Evolutionary conservation across 1,139 yeast genomes (phyloP).

Genomic region (Pichia sp.): DNA sequence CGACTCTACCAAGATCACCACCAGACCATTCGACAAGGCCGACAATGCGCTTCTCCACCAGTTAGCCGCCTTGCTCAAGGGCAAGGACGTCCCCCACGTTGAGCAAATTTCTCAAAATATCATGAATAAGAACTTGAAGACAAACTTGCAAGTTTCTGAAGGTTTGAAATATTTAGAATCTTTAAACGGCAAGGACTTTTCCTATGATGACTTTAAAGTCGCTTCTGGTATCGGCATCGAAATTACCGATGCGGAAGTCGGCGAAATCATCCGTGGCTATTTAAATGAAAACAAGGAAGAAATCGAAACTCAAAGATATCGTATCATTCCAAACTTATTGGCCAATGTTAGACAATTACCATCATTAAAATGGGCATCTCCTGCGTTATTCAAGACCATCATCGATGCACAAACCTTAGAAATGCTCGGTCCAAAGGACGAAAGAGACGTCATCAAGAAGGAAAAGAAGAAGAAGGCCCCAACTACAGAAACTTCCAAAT

Average conservation of each 20-base stretch:
- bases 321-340: constrained; percentile 69
- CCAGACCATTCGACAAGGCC: constrained; percentile 42
- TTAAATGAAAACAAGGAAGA: constrained; percentile 56
- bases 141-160: constrained; percentile 74
- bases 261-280: constrained; percentile 54
- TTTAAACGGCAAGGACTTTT: constrained; percentile 38
- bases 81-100: constrained; percentile 43
- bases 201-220: constrained; percentile 48
- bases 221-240: constrained; percentile 83
- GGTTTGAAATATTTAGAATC: constrained; percentile 70
- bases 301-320: constrained; percentile 71
- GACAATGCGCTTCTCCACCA: constrained; percentile 67
- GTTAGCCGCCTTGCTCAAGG: constrained; percentile 67
- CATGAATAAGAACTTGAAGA: constrained; percentile 59
- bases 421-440: constrained; percentile 92
- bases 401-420: constrained; percentile 74
- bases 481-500: constrained; percentile 17
- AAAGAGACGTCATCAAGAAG: constrained; percentile 82
- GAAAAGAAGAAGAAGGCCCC: constrained; percentile 59
- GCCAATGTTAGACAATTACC: constrained; percentile 75
- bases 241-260: constrained; percentile 65
- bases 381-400: constrained; percentile 78
- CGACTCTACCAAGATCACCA: constrained; percentile 39
- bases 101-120: constrained; percentile 58
- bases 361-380: constrained; percentile 88